Evolutionary conservation across 2,329 filamentous ascomycete genomes (phyloP), one percentile per base, ranked within the genome.

Genomic region (Teratosphaeria nubilosa): DNA sequence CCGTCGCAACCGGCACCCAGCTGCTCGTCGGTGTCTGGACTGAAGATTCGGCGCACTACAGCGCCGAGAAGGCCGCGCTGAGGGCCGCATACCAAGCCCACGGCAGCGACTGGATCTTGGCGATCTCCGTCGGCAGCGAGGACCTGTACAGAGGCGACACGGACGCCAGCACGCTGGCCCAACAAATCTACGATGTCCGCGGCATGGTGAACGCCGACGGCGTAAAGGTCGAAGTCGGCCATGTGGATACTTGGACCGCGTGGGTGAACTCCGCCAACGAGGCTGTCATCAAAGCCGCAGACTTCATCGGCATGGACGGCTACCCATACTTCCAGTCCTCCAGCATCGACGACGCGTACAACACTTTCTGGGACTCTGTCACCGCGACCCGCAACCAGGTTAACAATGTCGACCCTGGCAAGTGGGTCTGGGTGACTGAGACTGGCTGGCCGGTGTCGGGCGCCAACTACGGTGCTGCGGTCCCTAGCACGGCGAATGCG

Each of bases 1-100:
- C 85, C 66, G 76, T 86, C 52, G 75, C 78, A 59, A 84, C 82
- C 61, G 76, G 83, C 51, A 84, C 82, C 20, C 74, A 80, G 63
- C 74, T 88, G 51, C 81, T 87, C 37, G 82, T 86, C 55, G 85
- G 85, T 62, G 75, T 87, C 67, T 88, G 85, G 85, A 70, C 73
- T 9, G 67, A 73, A 59, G 72, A 74, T 56, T 61, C 75, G 51
- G 71, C 72, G 57, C 81, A 78, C 70, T 86, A 80, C 70, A 73
- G 78, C 63, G 77, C 78, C 55, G 85, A 87, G 77, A 80, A 86
- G 68, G 76, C 66, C 62, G 85, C 84, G 20, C 75, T 87, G 48
- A 74, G 82, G 67, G 73, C 76, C 58, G 84, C 82, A 22, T 76
- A 87, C 57, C 67, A 74, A 61, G 74, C 75, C 65, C 77, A 81